These are phyloP conservation scores for Colletotrichum neosansevieriae DNA, from an alignment of 2,329 filamentous ascomycete species.

Conservation along the genomic window DNA sequence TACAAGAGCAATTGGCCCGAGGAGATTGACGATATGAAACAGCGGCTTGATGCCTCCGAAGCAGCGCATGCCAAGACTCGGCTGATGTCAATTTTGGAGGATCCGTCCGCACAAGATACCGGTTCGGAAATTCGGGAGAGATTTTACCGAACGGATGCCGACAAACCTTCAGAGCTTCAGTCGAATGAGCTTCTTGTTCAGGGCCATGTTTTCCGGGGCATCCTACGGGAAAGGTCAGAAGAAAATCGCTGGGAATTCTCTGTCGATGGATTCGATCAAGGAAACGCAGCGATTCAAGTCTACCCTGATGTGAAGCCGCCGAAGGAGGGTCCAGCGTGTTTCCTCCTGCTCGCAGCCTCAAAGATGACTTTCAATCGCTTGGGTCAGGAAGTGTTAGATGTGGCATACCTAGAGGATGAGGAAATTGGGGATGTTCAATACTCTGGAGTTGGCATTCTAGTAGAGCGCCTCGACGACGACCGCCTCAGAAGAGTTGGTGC, in stretches of 20 bases:
- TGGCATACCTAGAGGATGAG: slow-evolving; percentile 12
- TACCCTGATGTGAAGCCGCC: not conserved
- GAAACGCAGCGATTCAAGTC: not conserved
- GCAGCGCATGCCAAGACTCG: not conserved
- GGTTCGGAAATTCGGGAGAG: no score
- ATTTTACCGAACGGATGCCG: not conserved
- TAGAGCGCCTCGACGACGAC: not conserved
- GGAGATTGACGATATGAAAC: slow-evolving; percentile 1
- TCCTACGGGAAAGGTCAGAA: not conserved
- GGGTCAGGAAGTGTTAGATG: not conserved
- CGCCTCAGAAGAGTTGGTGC: slow-evolving; percentile 1
- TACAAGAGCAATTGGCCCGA: not conserved
- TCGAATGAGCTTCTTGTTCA: not conserved
- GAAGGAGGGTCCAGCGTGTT: not conserved
- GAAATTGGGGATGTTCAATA: not conserved
- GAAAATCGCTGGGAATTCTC: not conserved
- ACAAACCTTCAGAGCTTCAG: not conserved
- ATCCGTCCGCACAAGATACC: no score
- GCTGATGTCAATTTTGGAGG: no score
- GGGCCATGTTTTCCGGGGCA: slow-evolving; percentile 1
- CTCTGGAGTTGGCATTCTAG: slow-evolving; percentile 15
- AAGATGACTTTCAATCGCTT: not conserved
- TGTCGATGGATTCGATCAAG: not conserved
- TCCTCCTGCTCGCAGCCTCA: slow-evolving; percentile 13
- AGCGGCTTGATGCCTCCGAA: not conserved